Evolutionary conservation across 164 flowering plant species (phyloP).

Genomic region (Aristolochia fimbriata): DNA sequence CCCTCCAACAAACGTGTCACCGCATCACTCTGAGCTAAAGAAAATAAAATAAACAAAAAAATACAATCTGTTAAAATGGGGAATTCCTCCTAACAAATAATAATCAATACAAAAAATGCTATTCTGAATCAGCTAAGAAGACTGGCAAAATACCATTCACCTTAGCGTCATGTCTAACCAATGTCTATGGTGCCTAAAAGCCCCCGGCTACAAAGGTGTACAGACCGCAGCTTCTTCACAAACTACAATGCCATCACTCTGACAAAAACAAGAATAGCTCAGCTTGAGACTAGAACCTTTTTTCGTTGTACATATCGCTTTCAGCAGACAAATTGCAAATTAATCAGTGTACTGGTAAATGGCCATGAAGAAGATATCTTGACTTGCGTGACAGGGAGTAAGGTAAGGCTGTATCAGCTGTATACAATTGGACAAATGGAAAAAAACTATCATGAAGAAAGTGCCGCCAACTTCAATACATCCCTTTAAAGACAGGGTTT

Average conservation of each 20-base stretch:
- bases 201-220: neutral
- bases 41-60: neutral
- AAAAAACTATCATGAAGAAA: neutral
- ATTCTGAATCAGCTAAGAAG: slow-evolving; percentile 6
- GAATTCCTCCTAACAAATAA: neutral
- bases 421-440: neutral
- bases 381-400: neutral
- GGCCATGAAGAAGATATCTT: neutral
- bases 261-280: neutral
- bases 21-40: neutral
- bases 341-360: too few relatives aligned
- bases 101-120: slow-evolving; percentile 4
- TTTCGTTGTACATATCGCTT: too few relatives aligned
- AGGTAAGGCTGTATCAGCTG: neutral
- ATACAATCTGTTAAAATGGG: neutral
- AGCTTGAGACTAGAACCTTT: too few relatives aligned
- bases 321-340: too few relatives aligned
- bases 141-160: slow-evolving; percentile 9
- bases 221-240: neutral
- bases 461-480: slow-evolving; percentile 38
- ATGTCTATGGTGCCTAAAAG: neutral
- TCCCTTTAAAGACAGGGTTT: slow-evolving; percentile 94
- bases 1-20: neutral
- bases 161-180: slow-evolving; percentile 3
- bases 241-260: neutral